These are phyloP conservation scores for Delonix regia DNA, from an alignment of 306 rosid genomes.

Conservation along the genomic window DNA sequence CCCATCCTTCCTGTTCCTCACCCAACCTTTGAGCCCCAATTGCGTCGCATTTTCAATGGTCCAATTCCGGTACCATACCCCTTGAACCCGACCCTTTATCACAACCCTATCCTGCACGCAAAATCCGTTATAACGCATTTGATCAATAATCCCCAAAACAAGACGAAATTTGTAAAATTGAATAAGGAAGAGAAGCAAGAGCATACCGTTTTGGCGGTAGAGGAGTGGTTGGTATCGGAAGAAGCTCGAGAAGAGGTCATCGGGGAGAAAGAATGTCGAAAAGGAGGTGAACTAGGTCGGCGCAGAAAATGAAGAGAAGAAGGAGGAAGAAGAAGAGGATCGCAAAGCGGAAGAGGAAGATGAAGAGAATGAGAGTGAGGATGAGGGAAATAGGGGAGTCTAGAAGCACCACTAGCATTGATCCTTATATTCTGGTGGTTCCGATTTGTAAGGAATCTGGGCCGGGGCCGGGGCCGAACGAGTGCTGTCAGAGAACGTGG, in stretches of 20 bases:
- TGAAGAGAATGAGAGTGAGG: slow-evolving; percentile 51
- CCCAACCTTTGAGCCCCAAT: slow-evolving; percentile 55
- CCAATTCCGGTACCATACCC: slow-evolving; percentile 57
- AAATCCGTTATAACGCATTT: neutral
- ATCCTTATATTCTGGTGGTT: slow-evolving; percentile 28
- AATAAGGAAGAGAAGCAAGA: neutral
- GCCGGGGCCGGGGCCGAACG: slow-evolving; percentile 34
- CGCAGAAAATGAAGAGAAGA: slow-evolving; percentile 59
- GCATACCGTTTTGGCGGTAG: slow-evolving; percentile 67
- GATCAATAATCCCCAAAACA: neutral
- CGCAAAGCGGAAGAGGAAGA: slow-evolving; percentile 59
- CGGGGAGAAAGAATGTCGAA: slow-evolving; percentile 47
- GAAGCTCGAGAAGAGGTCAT: slow-evolving; percentile 55
- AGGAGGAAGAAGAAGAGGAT: slow-evolving; percentile 47
- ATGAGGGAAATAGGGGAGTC: slow-evolving; percentile 66
- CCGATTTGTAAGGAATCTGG: slow-evolving; percentile 45
- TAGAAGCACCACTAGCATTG: slow-evolving; percentile 48
- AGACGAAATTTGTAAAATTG: neutral
- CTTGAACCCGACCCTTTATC: slow-evolving; percentile 85
- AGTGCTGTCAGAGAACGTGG: slow-evolving; percentile 26
- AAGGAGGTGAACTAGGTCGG: slow-evolving; percentile 53
- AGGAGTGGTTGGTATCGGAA: slow-evolving; percentile 35
- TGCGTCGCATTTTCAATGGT: slow-evolving; percentile 48
- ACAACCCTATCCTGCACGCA: slow-evolving; percentile 78
- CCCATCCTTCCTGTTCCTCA: slow-evolving; percentile 53